These are phyloP conservation scores for Chrysophaeum taylorii DNA, from an alignment of 352 stramenopile genomes.

Conservation along the genomic window DNA sequence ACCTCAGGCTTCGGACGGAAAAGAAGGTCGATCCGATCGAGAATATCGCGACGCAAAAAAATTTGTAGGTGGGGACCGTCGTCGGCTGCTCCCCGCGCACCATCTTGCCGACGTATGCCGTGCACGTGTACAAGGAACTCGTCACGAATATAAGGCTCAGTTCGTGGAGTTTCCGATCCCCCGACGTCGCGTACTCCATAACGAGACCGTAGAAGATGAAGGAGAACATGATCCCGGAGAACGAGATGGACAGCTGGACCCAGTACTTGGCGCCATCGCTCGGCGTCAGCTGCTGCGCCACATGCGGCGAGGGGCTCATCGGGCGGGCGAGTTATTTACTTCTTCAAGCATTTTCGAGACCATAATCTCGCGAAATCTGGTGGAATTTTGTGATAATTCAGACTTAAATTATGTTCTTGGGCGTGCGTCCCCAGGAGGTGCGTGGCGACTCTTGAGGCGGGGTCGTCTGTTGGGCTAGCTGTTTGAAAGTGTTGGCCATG, in stretches of 20 bases:
- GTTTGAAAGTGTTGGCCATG: too few species aligned
- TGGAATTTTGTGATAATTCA: too few species aligned
- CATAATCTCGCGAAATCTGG: too few species aligned
- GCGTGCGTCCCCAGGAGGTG: too few species aligned
- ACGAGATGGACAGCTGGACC: slow-evolving; percentile 47
- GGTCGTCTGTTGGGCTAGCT: too few species aligned
- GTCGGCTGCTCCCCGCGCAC: slow-evolving; percentile 47
- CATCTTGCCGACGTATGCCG: slow-evolving; percentile 54
- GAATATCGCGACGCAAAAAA: slow-evolving; percentile 42
- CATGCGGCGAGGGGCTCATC: too few species aligned
- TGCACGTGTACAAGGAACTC: slow-evolving; percentile 58
- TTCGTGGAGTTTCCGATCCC: slow-evolving; percentile 63
- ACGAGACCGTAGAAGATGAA: slow-evolving; percentile 71
- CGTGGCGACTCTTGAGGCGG: too few species aligned
- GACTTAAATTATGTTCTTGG: too few species aligned
- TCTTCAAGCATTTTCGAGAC: too few species aligned
- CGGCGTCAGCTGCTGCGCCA: background rate
- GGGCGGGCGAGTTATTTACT: too few species aligned
- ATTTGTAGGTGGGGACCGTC: slow-evolving; percentile 43
- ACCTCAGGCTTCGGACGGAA: slow-evolving; percentile 60
- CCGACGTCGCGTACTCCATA: slow-evolving; percentile 67
- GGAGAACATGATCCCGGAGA: slow-evolving; percentile 59
- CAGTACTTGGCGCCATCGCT: background rate
- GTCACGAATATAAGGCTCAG: slow-evolving; percentile 70
- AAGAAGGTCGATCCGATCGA: slow-evolving; percentile 74